Evolutionary conservation across 805 yeast genomes (phyloP), one percentile per base, ranked within the genome.

Genomic region (Kurtzmaniella fragi): DNA sequence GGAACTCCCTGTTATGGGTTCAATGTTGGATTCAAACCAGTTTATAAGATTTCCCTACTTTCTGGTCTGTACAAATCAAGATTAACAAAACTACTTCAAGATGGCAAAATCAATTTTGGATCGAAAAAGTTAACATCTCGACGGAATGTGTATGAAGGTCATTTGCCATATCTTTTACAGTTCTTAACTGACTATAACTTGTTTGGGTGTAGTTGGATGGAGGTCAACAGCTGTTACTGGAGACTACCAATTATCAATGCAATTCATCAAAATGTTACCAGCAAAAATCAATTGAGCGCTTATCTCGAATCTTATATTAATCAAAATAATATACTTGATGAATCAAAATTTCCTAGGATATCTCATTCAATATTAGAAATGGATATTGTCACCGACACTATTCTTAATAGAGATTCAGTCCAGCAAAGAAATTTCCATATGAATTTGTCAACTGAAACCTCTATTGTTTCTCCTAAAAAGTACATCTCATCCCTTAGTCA

Each of bases 1-100:
- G 96, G 83, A 0, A 68, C 77, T 0, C 91, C 95, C 0, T 82
- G 90, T 35, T 93, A 93, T 56, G 98, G 98, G 0, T 91, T 74
- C 56, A 78, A 78, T 46, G 69, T 77, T 2, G 88, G 88, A 0
- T 75, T 78, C 63, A 49, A 66, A n/a, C 61, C 75, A 1, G 84
- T 77, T 51, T 75, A 84, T 49, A 89, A 88, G 57, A 74, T 93
- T 1, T 73, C 78, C 35, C 53, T 89, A 10, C 52, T 82, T 9
- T 78, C 80, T 43, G 93, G 95, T 0, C 54, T 74, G 4, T 76
- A 78, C 47, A 61, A 69, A 14, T 62, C 75, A 3, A 69, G 85
- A 39, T 57, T 88, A 4, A 64, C 82, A 3, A 59, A 41, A 73
- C 72, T 61, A 35, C 71, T 60, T 31, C 58, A 66, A 17, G 71